A percentile compares a stretch with the other conserved stretches of the same genome.
Conservation (phyloP, 257 asterid genomes). For the Solanum clarkiae region DNA sequence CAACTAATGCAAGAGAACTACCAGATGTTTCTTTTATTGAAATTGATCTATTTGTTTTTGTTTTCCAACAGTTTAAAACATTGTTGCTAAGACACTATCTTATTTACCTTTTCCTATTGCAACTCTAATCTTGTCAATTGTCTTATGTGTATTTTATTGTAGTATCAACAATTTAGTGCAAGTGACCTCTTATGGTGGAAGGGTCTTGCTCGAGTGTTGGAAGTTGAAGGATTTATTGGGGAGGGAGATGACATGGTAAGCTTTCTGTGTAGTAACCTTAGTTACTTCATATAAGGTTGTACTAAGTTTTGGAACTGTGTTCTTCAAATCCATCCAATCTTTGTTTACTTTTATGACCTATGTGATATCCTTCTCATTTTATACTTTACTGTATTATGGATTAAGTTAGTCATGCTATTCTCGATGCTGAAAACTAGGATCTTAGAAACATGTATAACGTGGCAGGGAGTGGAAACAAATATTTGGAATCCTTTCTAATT, state of each 20-base stretch:
- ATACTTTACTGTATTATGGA: neutral
- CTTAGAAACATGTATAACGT: neutral
- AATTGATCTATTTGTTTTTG: neutral
- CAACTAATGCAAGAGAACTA: neutral
- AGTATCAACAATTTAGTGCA: slow-evolving; percentile 41
- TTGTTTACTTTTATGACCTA: neutral
- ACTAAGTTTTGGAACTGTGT: neutral
- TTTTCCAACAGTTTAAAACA: neutral
- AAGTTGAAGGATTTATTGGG: slow-evolving; percentile 44
- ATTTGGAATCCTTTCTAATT: neutral
- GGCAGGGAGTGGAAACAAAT: neutral
- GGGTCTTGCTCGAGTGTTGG: slow-evolving; percentile 61
- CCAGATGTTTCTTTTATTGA: neutral
- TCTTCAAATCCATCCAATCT: neutral
- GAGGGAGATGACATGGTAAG: slow-evolving; percentile 59
- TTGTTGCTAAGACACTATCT: neutral
- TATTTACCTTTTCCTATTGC: neutral
- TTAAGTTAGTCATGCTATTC: neutral
- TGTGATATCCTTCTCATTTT: neutral
- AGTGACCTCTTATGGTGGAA: slow-evolving; percentile 72
- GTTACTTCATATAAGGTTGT: neutral
- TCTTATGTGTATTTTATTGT: slow-evolving; percentile 5
- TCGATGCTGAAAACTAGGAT: neutral
- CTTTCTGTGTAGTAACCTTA: neutral
- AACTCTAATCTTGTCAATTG: neutral